These are phyloP conservation scores for Populus trichocarpa DNA, from an alignment of 441 rosid genomes.

Conservation along the genomic window DNA sequence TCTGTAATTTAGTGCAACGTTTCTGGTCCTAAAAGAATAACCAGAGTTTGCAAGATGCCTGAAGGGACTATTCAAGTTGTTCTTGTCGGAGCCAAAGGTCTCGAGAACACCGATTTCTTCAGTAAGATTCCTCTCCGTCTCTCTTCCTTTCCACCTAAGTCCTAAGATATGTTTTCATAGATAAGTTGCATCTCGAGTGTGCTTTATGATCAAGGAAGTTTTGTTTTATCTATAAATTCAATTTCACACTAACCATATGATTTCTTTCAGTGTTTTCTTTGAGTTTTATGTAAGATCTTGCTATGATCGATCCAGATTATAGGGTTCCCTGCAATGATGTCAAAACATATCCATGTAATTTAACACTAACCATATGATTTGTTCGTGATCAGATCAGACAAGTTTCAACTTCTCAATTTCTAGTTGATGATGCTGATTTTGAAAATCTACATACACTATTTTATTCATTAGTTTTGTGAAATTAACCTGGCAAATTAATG, in stretches of 20 bases:
- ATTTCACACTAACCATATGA: not conserved
- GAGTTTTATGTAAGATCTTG: not conserved
- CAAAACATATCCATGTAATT: not conserved
- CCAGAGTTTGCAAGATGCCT: conserved; percentile 30
- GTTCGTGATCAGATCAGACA: not conserved
- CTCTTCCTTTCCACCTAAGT: not conserved
- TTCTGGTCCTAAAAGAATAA: not conserved
- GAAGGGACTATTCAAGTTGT: conserved; percentile 49
- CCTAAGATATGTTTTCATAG: not conserved
- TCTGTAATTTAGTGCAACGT: not conserved
- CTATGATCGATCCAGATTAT: not conserved
- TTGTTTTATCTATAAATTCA: not conserved
- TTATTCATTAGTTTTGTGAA: not conserved
- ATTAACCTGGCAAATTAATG: not conserved
- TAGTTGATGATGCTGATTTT: not conserved
- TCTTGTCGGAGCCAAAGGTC: conserved; percentile 54
- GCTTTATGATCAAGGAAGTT: not conserved
- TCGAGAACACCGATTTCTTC: conserved; percentile 38
- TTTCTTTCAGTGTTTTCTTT: not conserved
- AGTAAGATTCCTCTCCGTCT: conserved; percentile 22
- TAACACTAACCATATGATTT: not conserved
- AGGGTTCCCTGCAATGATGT: not conserved
- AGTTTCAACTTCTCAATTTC: not conserved
- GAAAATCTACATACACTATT: not conserved
- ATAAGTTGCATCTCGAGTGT: not conserved